These are phyloP conservation scores for Odontarrhena argentea DNA, from an alignment of 345 rosid genomes.

Conservation along the genomic window DNA sequence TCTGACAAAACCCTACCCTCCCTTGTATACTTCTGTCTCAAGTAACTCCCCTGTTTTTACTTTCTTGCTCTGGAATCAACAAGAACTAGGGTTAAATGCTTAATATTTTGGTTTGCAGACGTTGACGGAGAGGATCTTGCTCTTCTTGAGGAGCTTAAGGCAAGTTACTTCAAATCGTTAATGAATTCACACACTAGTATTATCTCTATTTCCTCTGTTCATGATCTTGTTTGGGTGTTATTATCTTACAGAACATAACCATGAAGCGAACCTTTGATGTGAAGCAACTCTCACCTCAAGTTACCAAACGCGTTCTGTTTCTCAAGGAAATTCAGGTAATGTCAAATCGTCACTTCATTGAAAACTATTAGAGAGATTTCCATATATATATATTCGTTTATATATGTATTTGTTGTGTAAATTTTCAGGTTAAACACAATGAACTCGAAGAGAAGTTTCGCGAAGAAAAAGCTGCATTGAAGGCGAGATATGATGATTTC, in stretches of 20 bases:
- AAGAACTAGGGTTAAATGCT: constrained; percentile 7
- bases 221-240: not conserved
- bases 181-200: not conserved
- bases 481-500: constrained; percentile 29
- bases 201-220: constrained; percentile 4
- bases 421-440: constrained; percentile 34
- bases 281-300: constrained; percentile 30
- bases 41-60: constrained; percentile 33
- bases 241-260: constrained; percentile 26
- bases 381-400: not conserved
- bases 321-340: constrained; percentile 42
- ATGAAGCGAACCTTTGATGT: constrained; percentile 35
- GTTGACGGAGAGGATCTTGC: constrained; percentile 20
- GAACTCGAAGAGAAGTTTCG: constrained; percentile 42
- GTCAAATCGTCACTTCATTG: not conserved
- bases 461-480: constrained; percentile 36
- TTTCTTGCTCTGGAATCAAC: constrained; percentile 8
- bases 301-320: constrained; percentile 36
- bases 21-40: constrained; percentile 5
- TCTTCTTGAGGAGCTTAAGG: constrained; percentile 31
- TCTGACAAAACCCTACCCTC: not conserved
- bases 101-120: constrained; percentile 28
- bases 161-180: constrained; percentile 15
- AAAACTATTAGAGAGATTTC: not conserved
- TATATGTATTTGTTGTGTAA: not conserved